Evolutionary conservation across 495 filamentous ascomycete species (phyloP), one percentile per base, ranked within the genome.

Genomic region (Recurvomyces mirabilis): DNA sequence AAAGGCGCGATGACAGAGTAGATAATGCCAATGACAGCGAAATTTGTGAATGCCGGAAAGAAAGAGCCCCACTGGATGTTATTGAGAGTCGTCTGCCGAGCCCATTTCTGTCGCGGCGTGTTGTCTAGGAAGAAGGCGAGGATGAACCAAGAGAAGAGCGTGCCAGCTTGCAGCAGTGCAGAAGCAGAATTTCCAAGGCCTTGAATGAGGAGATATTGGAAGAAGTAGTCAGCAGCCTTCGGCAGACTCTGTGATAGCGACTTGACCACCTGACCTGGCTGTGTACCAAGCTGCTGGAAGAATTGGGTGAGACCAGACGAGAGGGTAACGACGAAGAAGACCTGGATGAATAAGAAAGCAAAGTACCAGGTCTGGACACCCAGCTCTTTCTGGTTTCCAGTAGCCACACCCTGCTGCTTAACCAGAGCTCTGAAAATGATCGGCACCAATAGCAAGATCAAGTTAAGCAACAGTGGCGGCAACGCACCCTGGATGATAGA

Each of bases 201-300:
- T 58, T 95, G 93, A 15, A 98, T 76, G 59, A 96, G 78, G 78
- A 98, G 87, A 68, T 98, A 98, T 4, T 84, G 87, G 68, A 95
- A 96, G 68, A 96, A 98, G 64, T 94, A 96, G 58, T 95, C 93
- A 49, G 84, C 81, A 1, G 88, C 84, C 62, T 79, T 81, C 29
- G 91, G 91, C 28, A 98, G 70, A 52, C 89, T 89, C 22, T 68
- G 58, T 1, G 89, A 91, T 41, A 98, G 62, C n/a, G 85, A 67
- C 19, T 76, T 58, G 0, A 74, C 68, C 51, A 69, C 68, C 13
- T 66, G 61, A 26, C 55, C 50, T 2, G 62, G 65, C 46, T 86
- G 64, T 11, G 74, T 65, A n/a, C 75, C 60, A 6, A 87, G 62
- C 6, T 73, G 61, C 30, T 78, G 59, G 38, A 94, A 66, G 26